Conservation (phyloP, 495 filamentous ascomycete genomes). For the Penicillium lividum region DNA sequence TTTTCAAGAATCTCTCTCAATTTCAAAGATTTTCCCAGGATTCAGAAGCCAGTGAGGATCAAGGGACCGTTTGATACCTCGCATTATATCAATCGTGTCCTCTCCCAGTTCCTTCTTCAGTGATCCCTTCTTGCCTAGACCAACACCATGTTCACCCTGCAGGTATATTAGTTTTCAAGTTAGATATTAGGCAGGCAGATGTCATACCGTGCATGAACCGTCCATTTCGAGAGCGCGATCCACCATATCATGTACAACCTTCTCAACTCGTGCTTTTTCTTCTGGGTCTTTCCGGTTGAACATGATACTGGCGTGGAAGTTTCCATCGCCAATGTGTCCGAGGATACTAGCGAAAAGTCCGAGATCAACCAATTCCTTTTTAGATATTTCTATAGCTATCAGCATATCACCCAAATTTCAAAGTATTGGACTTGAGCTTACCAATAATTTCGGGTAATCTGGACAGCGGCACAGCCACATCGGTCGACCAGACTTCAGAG, state of each 20-base stretch:
- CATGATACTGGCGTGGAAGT: conserved; percentile 86
- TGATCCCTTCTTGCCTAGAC: conserved; percentile 82
- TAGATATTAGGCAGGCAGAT: neutral
- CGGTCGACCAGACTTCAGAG: conserved; percentile 67
- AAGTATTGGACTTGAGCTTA: neutral
- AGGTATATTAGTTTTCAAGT: conserved; percentile 14
- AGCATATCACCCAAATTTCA: neutral
- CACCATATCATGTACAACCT: conserved; percentile 81
- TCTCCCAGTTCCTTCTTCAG: conserved; percentile 79
- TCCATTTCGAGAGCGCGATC: conserved; percentile 83
- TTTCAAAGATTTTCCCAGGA: conserved; percentile 85
- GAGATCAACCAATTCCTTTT: conserved; percentile 77
- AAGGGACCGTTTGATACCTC: conserved; percentile 75
- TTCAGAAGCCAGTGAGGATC: conserved; percentile 93
- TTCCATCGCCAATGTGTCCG: conserved; percentile 82
- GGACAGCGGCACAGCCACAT: conserved; percentile 85
- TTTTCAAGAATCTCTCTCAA: conserved; percentile 17
- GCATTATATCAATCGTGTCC: conserved; percentile 83
- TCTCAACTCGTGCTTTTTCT: conserved; percentile 59
- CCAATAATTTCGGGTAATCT: conserved; percentile 75
- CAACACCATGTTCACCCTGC: conserved; percentile 81
- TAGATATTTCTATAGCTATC: conserved; percentile 36
- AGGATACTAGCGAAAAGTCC: conserved; percentile 80
- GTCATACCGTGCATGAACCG: conserved; percentile 75
- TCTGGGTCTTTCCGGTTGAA: conserved; percentile 63